Conservation (phyloP, 2,329 filamentous ascomycete species). For the Pyricularia sp. region DNA sequence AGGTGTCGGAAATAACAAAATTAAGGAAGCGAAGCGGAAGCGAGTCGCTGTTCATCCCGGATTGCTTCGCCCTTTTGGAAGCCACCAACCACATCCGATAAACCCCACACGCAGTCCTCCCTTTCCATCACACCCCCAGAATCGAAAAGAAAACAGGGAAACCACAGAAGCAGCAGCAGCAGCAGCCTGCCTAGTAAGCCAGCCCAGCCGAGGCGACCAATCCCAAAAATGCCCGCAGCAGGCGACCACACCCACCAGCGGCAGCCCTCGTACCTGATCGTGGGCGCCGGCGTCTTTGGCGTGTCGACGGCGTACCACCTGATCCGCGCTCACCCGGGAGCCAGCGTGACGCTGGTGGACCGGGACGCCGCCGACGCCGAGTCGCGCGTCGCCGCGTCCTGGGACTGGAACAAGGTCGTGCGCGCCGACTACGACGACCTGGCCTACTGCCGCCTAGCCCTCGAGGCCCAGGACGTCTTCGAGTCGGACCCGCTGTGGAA, state of each 20-base stretch:
- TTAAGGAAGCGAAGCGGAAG: not conserved
- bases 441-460: slow-evolving; percentile 52
- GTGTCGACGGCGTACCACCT: slow-evolving; percentile 57
- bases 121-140: not conserved
- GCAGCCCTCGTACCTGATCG: slow-evolving; percentile 25
- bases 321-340: slow-evolving; percentile 37
- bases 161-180: not conserved
- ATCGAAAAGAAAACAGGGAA: not conserved
- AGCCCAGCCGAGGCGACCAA: not conserved
- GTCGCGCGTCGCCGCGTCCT: slow-evolving; percentile 49
- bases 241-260: not conserved
- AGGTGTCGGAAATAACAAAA: not conserved
- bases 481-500: slow-evolving; percentile 45
- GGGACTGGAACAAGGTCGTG: slow-evolving; percentile 66
- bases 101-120: slow-evolving; percentile 3
- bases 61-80: not conserved
- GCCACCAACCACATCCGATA: not conserved
- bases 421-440: slow-evolving; percentile 59
- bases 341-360: slow-evolving; percentile 48
- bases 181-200: not conserved
- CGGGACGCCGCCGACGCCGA: slow-evolving; percentile 40
- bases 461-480: slow-evolving; percentile 58
- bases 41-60: not conserved
- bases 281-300: slow-evolving; percentile 58
- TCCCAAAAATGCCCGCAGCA: not conserved